phyloP scores from a whole-genome alignment of 2,329 filamentous ascomycete genomes.

The Fusarium succisae region DNA sequence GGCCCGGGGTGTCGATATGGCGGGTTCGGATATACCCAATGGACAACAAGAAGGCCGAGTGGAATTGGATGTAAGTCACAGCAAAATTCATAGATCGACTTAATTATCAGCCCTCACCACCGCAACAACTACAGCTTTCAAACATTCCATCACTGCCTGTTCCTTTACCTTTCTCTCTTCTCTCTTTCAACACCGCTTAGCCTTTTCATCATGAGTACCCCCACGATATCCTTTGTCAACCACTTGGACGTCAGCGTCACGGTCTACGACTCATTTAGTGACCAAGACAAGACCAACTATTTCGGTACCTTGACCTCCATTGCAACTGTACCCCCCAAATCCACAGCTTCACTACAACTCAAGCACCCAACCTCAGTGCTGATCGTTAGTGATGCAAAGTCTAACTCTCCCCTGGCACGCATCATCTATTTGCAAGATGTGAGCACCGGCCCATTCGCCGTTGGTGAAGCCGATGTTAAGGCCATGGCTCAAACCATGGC shows the following conservation, averaged over 20 bases:
- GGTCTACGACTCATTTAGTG: background rate
- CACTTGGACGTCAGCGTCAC: background rate
- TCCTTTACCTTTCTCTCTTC: rapidly evolving
- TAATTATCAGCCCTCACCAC: background rate
- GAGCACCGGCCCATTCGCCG: background rate
- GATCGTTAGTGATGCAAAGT: background rate
- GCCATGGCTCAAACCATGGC: background rate
- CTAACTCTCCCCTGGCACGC: background rate
- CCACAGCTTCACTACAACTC: background rate
- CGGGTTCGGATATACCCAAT: background rate
- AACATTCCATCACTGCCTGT: too few species aligned
- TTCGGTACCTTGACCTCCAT: background rate
- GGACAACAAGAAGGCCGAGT: background rate
- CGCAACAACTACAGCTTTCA: rapidly evolving
- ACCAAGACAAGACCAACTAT: background rate
- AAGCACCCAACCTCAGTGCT: background rate
- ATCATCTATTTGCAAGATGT: background rate
- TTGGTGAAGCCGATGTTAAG: background rate
- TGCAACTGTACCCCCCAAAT: background rate
- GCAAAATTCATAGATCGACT: background rate
- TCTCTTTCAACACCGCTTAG: background rate
- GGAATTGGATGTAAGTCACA: background rate
- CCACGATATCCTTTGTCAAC: background rate
- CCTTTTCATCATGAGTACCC: background rate
- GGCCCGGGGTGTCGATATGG: background rate